Conservation (phyloP, 1,284 basidiomycete genomes). For the Ganoderma sinense region DNA sequence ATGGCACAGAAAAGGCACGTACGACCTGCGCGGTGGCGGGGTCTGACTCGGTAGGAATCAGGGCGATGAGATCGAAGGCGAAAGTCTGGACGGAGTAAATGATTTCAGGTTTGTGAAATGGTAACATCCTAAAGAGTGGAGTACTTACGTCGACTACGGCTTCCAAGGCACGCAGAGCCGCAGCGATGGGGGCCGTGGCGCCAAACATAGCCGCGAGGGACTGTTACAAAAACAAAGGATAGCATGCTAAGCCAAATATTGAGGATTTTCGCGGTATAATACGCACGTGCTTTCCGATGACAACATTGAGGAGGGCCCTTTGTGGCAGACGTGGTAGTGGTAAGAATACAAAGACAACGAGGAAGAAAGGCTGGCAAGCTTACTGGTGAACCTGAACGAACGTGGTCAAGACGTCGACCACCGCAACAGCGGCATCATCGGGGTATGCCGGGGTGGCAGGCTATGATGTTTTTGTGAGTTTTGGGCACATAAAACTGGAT, state of each 20-base stretch:
- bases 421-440: background rate
- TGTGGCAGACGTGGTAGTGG: background rate
- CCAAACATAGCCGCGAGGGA: slow-evolving; percentile 1
- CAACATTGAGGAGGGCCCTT: background rate
- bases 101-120: too few species aligned
- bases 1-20: background rate
- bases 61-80: background rate
- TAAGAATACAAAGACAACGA: background rate
- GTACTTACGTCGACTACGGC: background rate
- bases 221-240: background rate
- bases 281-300: slow-evolving; percentile 7
- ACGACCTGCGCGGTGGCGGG: slow-evolving; percentile 1
- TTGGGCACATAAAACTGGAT: background rate
- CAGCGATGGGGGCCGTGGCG: slow-evolving; percentile 3
- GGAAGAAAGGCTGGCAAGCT: background rate
- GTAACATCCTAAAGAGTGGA: background rate
- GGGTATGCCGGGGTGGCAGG: background rate
- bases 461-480: background rate
- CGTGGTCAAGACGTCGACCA: slow-evolving; percentile 3
- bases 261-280: background rate
- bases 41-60: background rate
- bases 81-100: background rate
- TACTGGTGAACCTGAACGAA: slow-evolving; percentile 6
- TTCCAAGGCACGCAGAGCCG: background rate
- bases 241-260: background rate